phyloP scores from a whole-genome alignment of 257 asterid species.

The Solanum habrochaites region DNA sequence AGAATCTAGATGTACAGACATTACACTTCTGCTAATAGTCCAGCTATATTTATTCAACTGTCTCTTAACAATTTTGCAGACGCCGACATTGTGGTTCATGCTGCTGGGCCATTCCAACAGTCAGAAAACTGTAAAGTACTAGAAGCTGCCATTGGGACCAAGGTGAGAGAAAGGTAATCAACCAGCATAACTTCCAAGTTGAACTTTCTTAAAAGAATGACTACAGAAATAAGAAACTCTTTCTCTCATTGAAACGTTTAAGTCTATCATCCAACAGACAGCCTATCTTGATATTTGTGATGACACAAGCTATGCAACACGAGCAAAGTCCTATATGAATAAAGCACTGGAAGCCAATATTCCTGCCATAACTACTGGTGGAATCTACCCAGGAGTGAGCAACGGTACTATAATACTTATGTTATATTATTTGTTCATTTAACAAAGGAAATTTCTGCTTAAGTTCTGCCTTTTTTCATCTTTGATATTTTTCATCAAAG shows the following conservation, averaged over 20 bases:
- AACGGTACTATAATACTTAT: slow-evolving; percentile 51
- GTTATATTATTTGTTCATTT: slow-evolving; percentile 12
- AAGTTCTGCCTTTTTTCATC: not conserved
- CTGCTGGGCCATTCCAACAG: slow-evolving; percentile 98
- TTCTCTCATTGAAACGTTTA: not conserved
- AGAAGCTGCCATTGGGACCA: slow-evolving; percentile 88
- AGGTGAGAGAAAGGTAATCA: slow-evolving; percentile 88
- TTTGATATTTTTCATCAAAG: not conserved
- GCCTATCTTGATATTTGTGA: slow-evolving; percentile 95
- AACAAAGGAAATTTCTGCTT: not conserved
- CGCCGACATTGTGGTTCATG: slow-evolving; percentile 79
- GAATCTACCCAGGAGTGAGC: slow-evolving; percentile 99
- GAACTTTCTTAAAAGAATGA: not conserved
- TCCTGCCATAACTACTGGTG: slow-evolving; percentile 89
- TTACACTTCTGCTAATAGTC: not conserved
- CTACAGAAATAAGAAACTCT: not conserved
- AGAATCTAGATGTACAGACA: not conserved
- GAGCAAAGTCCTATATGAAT: slow-evolving; percentile 72
- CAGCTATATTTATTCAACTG: not conserved
- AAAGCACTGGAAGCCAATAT: slow-evolving; percentile 58
- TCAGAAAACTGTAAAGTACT: slow-evolving; percentile 63
- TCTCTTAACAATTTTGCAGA: slow-evolving; percentile 31
- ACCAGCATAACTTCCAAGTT: slow-evolving; percentile 4
- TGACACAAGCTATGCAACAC: slow-evolving; percentile 65
- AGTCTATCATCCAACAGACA: slow-evolving; percentile 33